Evolutionary conservation across 768 basidiomycete species (phyloP).

Genomic region (Neoboletus magnificus): DNA sequence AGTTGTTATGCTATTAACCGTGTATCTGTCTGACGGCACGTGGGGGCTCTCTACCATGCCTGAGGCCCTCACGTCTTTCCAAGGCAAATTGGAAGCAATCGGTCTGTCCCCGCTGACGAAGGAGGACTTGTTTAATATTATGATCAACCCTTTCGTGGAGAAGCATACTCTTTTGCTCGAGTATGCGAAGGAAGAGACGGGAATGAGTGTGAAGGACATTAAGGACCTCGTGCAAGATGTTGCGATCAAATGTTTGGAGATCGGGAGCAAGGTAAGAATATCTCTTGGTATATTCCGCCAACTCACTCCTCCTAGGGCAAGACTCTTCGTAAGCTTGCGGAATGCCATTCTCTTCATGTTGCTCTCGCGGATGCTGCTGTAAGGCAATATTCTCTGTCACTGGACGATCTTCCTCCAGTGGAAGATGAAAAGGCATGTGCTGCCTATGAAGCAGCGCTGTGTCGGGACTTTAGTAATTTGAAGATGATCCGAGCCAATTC

Average conservation of each 20-base stretch:
- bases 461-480: conserved; percentile 47
- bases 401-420: conserved; percentile 55
- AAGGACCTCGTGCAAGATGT: conserved; percentile 56
- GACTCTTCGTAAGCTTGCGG: conserved; percentile 56
- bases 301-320: conserved; percentile 49
- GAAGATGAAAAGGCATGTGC: conserved; percentile 47
- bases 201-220: conserved; percentile 42
- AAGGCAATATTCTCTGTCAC: conserved; percentile 46
- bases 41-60: conserved; percentile 28
- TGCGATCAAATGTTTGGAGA: conserved; percentile 54
- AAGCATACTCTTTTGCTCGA: conserved; percentile 48
- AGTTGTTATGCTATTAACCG: conserved; percentile 68
- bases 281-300: not conserved
- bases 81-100: conserved; percentile 52
- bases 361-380: conserved; percentile 45
- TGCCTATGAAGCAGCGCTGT: conserved; percentile 49
- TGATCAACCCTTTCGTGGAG: conserved; percentile 70
- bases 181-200: conserved; percentile 45
- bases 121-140: conserved; percentile 58
- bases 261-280: conserved; percentile 46
- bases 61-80: conserved; percentile 33
- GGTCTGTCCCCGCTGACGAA: conserved; percentile 53
- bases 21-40: conserved; percentile 45
- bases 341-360: conserved; percentile 44
- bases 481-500: conserved; percentile 27